Base-by-base conservation (phyloP, 1,284 basidiomycete species). In the Vanrija pseudolonga region DNA sequence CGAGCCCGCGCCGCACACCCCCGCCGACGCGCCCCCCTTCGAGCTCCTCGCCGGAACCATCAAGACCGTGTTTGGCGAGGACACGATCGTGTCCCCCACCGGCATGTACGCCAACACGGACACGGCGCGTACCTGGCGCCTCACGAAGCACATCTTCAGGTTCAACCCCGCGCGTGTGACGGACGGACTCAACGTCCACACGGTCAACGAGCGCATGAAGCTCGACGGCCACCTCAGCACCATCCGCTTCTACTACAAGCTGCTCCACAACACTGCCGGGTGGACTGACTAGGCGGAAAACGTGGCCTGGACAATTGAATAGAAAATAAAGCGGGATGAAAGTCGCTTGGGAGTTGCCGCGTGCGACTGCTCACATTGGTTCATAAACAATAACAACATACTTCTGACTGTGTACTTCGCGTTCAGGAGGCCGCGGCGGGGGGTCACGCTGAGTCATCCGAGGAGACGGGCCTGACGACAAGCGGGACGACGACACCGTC, bases 41-140 rank as follows among this genome's bases (percentile, higher is more conserved):
- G 67, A 67, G 15, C 59, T 79, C 28, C 68, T 79, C 44, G 74
- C 71, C 6, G 73, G 73, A 0, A 79, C 77, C 3, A 69, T 73
- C 41, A 73, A 73, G 42, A 60, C 68, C 45, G 62, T 76, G n/a
- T 77, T 77, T 58, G 71, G 73, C 12, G 60, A 72, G 18, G 68
- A 77, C 19, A 68, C 76, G 3, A 67, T 80, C 38, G 78, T 80
- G 2, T 67, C 75, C 1, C 80, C 80, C 1, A 72, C 70, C 4
- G 74, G 77, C 15, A 81, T 81, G 79, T 74, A 71, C 47, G 71
- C 72, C 47, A 74, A 77, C 60, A 73, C 74, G 45, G 80, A 81
- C 56, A 80, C 79, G 0, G 72, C 74, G 51, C 60, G 56, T 19
- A 66, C 66, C 60, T 80, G 78, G 78, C 65, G 71, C 36, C 55